Percentiles rank a stretch among this genome's conserved stretches.
Conservation (phyloP, 257 asterid genomes). For the Jasminum sambac region DNA sequence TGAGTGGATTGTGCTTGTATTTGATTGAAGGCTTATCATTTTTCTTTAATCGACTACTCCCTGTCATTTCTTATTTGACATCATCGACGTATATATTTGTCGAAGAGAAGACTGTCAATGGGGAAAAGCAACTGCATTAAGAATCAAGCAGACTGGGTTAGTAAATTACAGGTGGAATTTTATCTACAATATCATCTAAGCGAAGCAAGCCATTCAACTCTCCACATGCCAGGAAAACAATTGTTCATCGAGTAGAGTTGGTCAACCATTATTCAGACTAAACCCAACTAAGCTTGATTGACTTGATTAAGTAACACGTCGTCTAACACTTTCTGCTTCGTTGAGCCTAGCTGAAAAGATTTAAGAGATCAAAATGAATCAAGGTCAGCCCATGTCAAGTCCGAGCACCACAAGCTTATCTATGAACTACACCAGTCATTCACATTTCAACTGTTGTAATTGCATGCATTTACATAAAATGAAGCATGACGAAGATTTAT, state of each 20-base stretch:
- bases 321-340: background rate
- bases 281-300: constrained; percentile 6
- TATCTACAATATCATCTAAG: constrained; percentile 5
- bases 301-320: background rate
- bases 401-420: background rate
- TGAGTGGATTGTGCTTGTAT: constrained; percentile 35
- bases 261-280: constrained; percentile 4
- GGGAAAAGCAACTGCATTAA: constrained; percentile 28
- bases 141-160: constrained; percentile 8
- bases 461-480: constrained; percentile 1
- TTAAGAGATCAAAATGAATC: background rate
- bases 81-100: background rate
- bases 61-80: constrained; percentile 36
- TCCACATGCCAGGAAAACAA: background rate
- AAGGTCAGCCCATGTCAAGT: background rate
- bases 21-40: constrained; percentile 50
- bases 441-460: constrained; percentile 11
- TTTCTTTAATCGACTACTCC: constrained; percentile 39
- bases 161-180: constrained; percentile 2
- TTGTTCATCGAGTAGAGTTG: constrained; percentile 10
- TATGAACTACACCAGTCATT: background rate
- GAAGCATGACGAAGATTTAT: background rate
- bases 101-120: constrained; percentile 18
- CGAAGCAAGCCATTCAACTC: background rate
- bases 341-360: background rate